These are phyloP conservation scores for Tephrocybe sp. DNA, from an alignment of 768 basidiomycete species.

Conservation along the genomic window DNA sequence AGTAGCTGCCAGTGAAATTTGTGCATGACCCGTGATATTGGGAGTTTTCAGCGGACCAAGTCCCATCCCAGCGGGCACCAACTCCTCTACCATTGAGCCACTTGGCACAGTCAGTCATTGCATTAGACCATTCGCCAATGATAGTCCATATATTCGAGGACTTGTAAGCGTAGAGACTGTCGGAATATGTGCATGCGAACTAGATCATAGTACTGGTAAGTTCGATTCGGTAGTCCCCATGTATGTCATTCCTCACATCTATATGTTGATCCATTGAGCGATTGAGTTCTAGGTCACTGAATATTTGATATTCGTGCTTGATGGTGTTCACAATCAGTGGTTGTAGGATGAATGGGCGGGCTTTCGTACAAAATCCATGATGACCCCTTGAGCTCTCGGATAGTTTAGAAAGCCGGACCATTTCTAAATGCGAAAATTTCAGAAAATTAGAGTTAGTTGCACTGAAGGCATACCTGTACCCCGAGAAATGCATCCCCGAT, in stretches of 20 bases:
- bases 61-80: slow-evolving; percentile 71
- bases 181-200: slow-evolving; percentile 56
- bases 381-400: slow-evolving; percentile 51
- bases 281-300: slow-evolving; percentile 55
- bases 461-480: slow-evolving; percentile 37
- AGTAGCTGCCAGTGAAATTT: slow-evolving; percentile 59
- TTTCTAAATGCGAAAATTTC: slow-evolving; percentile 30
- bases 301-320: slow-evolving; percentile 76
- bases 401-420: slow-evolving; percentile 61
- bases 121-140: slow-evolving; percentile 79
- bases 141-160: slow-evolving; percentile 68
- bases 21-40: slow-evolving; percentile 60
- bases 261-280: slow-evolving; percentile 44
- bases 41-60: slow-evolving; percentile 38
- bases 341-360: background rate
- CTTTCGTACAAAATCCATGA: slow-evolving; percentile 60
- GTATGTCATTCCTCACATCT: background rate
- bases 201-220: slow-evolving; percentile 13
- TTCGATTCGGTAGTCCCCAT: background rate
- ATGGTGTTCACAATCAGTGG: slow-evolving; percentile 2
- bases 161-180: slow-evolving; percentile 45
- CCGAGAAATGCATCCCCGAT: slow-evolving; percentile 74
- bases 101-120: slow-evolving; percentile 70
- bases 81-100: slow-evolving; percentile 80
- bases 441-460: slow-evolving; percentile 2